Evolutionary conservation across 2,329 filamentous ascomycete species (phyloP).

Genomic region (Sporothrix mexicana): DNA sequence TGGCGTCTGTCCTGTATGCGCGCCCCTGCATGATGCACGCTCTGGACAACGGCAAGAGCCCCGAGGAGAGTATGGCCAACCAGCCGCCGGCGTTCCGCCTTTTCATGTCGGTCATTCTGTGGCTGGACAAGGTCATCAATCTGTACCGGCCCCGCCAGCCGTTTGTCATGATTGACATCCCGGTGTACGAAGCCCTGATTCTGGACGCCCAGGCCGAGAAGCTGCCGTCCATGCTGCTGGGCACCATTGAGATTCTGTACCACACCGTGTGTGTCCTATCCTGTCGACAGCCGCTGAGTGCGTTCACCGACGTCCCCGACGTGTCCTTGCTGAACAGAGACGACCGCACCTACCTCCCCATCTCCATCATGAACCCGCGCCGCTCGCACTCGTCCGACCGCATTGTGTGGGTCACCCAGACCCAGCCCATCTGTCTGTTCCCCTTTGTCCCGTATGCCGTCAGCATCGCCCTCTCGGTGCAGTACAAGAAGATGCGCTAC

Average conservation of each 20-base stretch:
- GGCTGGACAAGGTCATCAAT: slow-evolving; percentile 64
- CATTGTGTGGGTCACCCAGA: slow-evolving; percentile 60
- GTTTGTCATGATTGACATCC: slow-evolving; percentile 57
- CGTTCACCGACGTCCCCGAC: slow-evolving; percentile 42
- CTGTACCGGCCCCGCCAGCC: slow-evolving; percentile 64
- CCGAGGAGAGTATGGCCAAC: slow-evolving; percentile 57
- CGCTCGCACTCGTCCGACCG: slow-evolving; percentile 63
- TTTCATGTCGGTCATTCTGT: slow-evolving; percentile 59
- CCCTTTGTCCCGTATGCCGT: slow-evolving; percentile 68
- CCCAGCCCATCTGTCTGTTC: slow-evolving; percentile 59
- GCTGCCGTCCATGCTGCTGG: slow-evolving; percentile 56
- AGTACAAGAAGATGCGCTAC: slow-evolving; percentile 68
- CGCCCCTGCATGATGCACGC: slow-evolving; percentile 66
- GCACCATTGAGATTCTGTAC: slow-evolving; percentile 67
- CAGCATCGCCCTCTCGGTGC: slow-evolving; percentile 65
- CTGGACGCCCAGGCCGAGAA: slow-evolving; percentile 59
- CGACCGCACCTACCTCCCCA: slow-evolving; percentile 50
- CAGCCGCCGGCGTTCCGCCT: slow-evolving; percentile 63
- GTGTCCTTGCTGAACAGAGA: slow-evolving; percentile 44
- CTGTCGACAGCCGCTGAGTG: slow-evolving; percentile 55
- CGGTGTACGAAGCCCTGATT: slow-evolving; percentile 63
- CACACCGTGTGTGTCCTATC: slow-evolving; percentile 68
- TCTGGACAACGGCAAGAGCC: slow-evolving; percentile 61
- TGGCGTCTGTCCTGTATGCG: slow-evolving; percentile 65
- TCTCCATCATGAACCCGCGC: slow-evolving; percentile 59